Base-by-base conservation (phyloP, 2,329 filamentous ascomycete species). In the Fusarium sp. region DNA sequence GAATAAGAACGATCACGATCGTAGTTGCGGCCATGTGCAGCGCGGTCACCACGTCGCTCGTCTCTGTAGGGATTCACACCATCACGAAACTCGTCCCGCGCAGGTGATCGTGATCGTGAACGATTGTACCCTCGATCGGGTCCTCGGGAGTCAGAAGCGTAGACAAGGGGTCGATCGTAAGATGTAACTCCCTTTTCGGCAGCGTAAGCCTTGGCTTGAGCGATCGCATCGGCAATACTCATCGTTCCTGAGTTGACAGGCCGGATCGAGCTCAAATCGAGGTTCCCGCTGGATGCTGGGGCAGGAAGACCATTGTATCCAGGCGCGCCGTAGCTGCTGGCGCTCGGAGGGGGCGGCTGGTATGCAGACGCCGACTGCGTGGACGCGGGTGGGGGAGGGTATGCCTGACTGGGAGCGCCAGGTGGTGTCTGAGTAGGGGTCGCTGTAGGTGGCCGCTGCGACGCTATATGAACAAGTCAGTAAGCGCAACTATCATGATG, bases 51-150 rank as follows among this genome's bases (percentile, higher is more conserved):
- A 67, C 92, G 88, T 68, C 93, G 87, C 75, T 96, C 92, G 73
- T 96, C 92, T 73, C 92, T 84, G 75, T 95, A 96, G 19, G 91
- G 90, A 71, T 92, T 94, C 77, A 89, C 88, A 71, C 87, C 88
- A 74, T 92, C 90, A 75, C 89, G 85, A 75, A 86, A 91, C 54
- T 84, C 82, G 69, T 91, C 89, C 71, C 90, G 88, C 38, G 84
- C 83, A 57, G 89, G 88, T 13, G 92, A 95, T 61, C 92, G 87
- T 33, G 91, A 93, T 60, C 90, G 84, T 25, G 88, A 89, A 49
- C 82, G 82, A 70, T 80, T 79, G 73, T 80, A 92, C 17, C 79
- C 79, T 70, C 88, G 71, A 37, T 77, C 76, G 13, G 67, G 58
- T 44, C 61, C 70, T 54, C 77, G 69, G 4, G 72, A 52, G 17